Evolutionary conservation across 2,329 filamentous ascomycete genomes (phyloP), one percentile per base, ranked within the genome.

Genomic region (Colletotrichum limetticola): DNA sequence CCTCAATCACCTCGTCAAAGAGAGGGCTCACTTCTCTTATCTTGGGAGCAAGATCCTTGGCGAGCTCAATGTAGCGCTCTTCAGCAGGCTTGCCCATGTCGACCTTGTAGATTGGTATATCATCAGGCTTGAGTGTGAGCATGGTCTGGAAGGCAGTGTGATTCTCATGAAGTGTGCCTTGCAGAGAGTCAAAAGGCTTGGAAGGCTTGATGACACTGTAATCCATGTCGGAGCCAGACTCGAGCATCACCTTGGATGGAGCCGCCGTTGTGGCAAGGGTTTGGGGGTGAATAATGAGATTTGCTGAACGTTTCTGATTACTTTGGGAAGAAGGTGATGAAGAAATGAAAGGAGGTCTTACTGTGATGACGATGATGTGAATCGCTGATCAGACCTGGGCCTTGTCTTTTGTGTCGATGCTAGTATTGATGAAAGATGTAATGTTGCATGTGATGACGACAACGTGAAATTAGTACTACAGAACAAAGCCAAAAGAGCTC

Each of bases 71-170:
- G 78, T 91, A 91, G 63, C 89, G 85, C 71, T 87, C 78, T 32
- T 81, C 77, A 2, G 90, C 88, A 1, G 88, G 84, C 2, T 86
- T 83, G 2, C 87, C 88, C 3, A 91, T 83, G 75, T 91, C 86
- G 74, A 91, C 90, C 14, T 75, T 76, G 67, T 78, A 78, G 11
- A 28, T 26, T 3, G 68, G 55, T 4, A 68, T 69, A 14, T 58
- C 9, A 3, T 22, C 30, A 3, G 24, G 19, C 3, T 30, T 19
- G 30, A 53, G 32, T 32, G n/a, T 53, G 28, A 53, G 32, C 4
- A 63, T 37, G n/a, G n/a, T n/a, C 7, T 19, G 46, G 16, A 53
- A 63, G 5, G 46, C 28, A 1, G 60, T 12, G 7, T 14, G 1
- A 11, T 53, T 7, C 28, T 19, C 37, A 4, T 35, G n/a, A n/a